Conservation (phyloP, 305 asterid species). For the Rubia balearica region DNA sequence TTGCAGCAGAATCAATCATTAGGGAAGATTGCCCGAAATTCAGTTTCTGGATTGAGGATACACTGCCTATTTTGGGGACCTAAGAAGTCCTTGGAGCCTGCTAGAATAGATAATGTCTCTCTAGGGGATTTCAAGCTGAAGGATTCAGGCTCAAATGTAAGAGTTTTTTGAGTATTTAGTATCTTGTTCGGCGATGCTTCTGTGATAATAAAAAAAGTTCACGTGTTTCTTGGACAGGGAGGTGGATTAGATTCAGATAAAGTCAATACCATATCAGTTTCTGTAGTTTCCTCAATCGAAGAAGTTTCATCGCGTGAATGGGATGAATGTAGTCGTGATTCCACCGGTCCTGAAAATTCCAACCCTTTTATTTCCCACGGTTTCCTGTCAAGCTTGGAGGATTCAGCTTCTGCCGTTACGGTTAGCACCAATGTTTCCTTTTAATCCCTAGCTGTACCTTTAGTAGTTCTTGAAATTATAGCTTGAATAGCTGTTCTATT, state of each 20-base stretch:
- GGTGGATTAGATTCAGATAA: conserved; percentile 26
- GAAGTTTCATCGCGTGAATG: conserved; percentile 69
- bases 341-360: conserved; percentile 53
- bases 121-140: conserved; percentile 60
- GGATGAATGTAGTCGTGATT: conserved; percentile 80
- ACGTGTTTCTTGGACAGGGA: conserved; percentile 38
- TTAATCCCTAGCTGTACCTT: not conserved
- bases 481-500: not conserved
- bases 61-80: conserved; percentile 40
- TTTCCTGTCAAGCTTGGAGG: conserved; percentile 93
- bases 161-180: conserved; percentile 4
- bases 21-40: not conserved
- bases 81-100: conserved; percentile 52
- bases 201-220: conserved; percentile 9
- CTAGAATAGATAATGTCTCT: conserved; percentile 34
- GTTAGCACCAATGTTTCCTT: conserved; percentile 31
- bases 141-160: conserved; percentile 43
- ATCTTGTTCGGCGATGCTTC: not conserved
- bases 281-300: conserved; percentile 73
- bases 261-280: conserved; percentile 54
- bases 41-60: not conserved
- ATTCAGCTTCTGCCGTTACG: conserved; percentile 71
- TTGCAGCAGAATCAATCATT: not conserved
- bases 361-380: conserved; percentile 84
- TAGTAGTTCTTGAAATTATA: not conserved